These are phyloP conservation scores for Paramecium sexaurelia DNA, from an alignment of 73 alveolate species.

Conservation along the genomic window DNA sequence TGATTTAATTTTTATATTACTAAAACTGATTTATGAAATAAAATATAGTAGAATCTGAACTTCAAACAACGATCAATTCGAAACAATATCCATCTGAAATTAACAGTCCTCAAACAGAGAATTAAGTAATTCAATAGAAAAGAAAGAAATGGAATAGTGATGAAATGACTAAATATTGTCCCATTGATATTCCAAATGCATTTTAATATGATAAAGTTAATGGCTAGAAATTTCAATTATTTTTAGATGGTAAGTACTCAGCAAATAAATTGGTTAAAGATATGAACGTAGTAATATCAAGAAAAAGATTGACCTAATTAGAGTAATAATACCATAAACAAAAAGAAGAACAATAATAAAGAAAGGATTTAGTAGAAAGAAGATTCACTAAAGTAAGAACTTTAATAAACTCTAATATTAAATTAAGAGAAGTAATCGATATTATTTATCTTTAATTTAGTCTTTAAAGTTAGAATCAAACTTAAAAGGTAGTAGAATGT, in stretches of 20 bases:
- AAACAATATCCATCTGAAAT: background rate
- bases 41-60: background rate
- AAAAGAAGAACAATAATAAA: background rate
- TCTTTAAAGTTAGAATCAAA: slow-evolving; percentile 1
- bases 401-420: background rate
- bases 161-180: slow-evolving; percentile 28
- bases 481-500: background rate
- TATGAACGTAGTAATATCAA: background rate
- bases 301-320: background rate
- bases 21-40: background rate
- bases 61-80: background rate
- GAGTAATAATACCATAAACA: background rate
- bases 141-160: background rate
- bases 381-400: background rate
- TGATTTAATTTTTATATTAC: background rate
- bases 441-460: background rate
- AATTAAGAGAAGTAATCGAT: background rate
- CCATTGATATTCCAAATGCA: slow-evolving; percentile 27
- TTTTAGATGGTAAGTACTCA: slow-evolving; percentile 24
- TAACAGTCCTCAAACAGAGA: background rate
- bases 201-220: background rate
- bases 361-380: background rate
- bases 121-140: background rate
- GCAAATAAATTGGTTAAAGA: slow-evolving; percentile 10
- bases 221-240: background rate